Conservation (phyloP, 495 filamentous ascomycete species). For the Neurospora sp. region DNA sequence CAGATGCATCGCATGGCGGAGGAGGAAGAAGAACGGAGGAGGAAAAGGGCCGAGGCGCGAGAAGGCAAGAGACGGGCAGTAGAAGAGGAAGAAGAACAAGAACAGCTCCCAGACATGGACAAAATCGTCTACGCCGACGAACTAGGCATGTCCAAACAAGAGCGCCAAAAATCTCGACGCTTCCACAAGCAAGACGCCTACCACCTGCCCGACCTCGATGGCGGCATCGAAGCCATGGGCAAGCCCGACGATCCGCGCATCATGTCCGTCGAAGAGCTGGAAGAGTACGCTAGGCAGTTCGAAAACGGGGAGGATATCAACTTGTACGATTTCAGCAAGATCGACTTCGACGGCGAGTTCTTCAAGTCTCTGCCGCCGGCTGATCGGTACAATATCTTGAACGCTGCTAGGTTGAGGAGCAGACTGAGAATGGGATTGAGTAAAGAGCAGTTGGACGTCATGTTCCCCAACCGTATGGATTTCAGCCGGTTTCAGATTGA, state of each 20-base stretch:
- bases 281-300: slow-evolving; percentile 88
- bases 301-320: slow-evolving; percentile 91
- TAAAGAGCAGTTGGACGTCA: slow-evolving; percentile 86
- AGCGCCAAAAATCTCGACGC: slow-evolving; percentile 60
- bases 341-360: slow-evolving; percentile 91
- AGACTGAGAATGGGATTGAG: slow-evolving; percentile 88
- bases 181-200: slow-evolving; percentile 92
- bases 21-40: slow-evolving; percentile 62
- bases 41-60: slow-evolving; percentile 28
- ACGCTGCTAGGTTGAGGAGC: slow-evolving; percentile 79
- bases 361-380: slow-evolving; percentile 81
- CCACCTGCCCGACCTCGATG: slow-evolving; percentile 77
- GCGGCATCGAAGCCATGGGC: slow-evolving; percentile 72
- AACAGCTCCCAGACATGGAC: slow-evolving; percentile 48
- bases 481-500: slow-evolving; percentile 96
- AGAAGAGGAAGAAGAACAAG: slow-evolving; percentile 47
- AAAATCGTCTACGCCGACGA: slow-evolving; percentile 84
- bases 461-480: slow-evolving; percentile 98
- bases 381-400: slow-evolving; percentile 94
- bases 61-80: background rate
- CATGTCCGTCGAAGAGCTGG: slow-evolving; percentile 86
- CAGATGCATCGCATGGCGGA: slow-evolving; percentile 86
- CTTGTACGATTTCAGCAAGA: slow-evolving; percentile 96
- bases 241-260: slow-evolving; percentile 84
- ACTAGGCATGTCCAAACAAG: slow-evolving; percentile 64